Base-by-base conservation (phyloP, 2,329 filamentous ascomycete species). In the Pseudogymnoascus sp. region DNA sequence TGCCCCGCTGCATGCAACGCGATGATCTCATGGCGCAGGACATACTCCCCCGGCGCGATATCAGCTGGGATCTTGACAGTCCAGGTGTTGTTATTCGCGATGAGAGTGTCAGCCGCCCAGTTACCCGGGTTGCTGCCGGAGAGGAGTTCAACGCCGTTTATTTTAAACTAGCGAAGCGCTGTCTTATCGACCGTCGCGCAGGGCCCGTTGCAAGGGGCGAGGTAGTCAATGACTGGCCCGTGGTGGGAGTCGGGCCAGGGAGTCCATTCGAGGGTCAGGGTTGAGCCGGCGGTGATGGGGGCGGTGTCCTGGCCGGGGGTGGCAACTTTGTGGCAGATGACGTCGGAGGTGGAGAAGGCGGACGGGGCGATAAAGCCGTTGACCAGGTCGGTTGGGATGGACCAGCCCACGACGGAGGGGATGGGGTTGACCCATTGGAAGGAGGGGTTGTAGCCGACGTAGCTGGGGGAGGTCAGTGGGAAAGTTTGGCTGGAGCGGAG, bases 171-270 rank as follows among this genome's bases (percentile, higher is more conserved):
- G 6, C 69, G 63, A 23, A 79, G 69, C 11, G 64, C 68, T 0
- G 70, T 70, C 65, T 77, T 76, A 66, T 77, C 70, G 7, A 76
- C 75, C 0, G 71, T 72, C 8, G 72, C 71, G 62, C 77, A 80
- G 4, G 74, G 71, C 25, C 77, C 75, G 33, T 73, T 71, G 65
- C 71, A 73, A 44, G 71, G 72, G 7, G 71, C 71, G 23, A 71
- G 62, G 61, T 69, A 69, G 60, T 72, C 70, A 12, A 72, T 71
- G 16, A 72, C 64, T 1, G 71, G 71, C 0, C 71, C 71, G 50
- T 85, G 79, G 76, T 90, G 84, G 63, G 78, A 81, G 10, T 80
- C 77, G 16, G 86, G 85, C 87, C 86, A 90, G n/a, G 77, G 76
- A 64, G 79, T 82, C 87, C 86, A 89, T 69, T 83, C 78, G 60